A percentile compares a stretch with the other conserved stretches of the same genome.
These are phyloP conservation scores for Thelephora aurantiotincta DNA, from an alignment of 768 basidiomycete species.

Conservation along the genomic window DNA sequence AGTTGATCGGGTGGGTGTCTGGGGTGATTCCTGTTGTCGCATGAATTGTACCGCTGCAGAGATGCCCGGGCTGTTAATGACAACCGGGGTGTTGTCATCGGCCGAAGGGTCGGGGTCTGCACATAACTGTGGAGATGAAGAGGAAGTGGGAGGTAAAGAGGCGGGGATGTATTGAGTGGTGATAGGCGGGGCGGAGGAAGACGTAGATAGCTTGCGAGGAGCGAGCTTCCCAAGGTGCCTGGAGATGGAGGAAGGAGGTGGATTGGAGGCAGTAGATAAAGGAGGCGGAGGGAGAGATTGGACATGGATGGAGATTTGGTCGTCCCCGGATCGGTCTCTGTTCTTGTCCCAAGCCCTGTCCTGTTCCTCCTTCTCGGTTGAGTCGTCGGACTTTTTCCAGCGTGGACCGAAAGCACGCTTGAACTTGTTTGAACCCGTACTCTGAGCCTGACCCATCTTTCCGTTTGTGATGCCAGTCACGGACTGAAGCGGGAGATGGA, in stretches of 20 bases:
- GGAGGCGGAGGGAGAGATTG: constrained; percentile 4
- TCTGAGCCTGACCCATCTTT: not conserved
- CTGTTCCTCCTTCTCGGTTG: constrained; percentile 2
- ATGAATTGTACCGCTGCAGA: constrained; percentile 45
- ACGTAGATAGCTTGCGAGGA: not conserved
- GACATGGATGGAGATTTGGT: not conserved
- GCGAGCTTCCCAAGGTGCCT: not conserved
- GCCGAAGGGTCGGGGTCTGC: constrained; percentile 6
- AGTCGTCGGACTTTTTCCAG: constrained; percentile 43
- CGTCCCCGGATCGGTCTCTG: too few relatives aligned
- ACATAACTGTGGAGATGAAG: constrained; percentile 12
- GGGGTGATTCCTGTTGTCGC: constrained; percentile 12
- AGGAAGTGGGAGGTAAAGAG: constrained; percentile 27
- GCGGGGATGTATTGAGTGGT: constrained; percentile 1
- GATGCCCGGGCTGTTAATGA: constrained; percentile 42
- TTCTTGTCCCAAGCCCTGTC: too few relatives aligned
- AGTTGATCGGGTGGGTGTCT: not conserved
- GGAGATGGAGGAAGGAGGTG: constrained; percentile 18
- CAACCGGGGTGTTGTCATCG: constrained; percentile 26
- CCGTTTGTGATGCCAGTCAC: constrained; percentile 9
- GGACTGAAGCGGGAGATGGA: constrained; percentile 12
- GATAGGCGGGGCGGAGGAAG: constrained; percentile 6
- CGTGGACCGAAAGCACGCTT: constrained; percentile 45
- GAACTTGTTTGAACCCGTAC: constrained; percentile 20
- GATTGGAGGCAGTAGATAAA: not conserved